Evolutionary conservation across 495 filamentous ascomycete species (phyloP).

Genomic region (Pseudoneurospora amorphoporcata): DNA sequence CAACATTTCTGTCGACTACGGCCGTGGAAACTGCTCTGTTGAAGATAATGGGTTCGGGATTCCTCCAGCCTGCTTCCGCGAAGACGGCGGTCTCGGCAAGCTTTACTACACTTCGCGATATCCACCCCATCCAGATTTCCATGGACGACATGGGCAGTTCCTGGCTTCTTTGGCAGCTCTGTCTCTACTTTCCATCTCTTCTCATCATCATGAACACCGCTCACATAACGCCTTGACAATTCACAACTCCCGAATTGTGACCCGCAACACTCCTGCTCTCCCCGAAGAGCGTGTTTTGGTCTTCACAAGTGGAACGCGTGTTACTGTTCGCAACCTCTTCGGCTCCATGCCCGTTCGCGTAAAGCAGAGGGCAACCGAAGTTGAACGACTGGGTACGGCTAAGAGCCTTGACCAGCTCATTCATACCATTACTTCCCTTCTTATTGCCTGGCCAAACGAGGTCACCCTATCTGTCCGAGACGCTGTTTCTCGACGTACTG

Average conservation of each 20-base stretch:
- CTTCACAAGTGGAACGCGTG: constrained; percentile 62
- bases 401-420: constrained; percentile 60
- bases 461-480: constrained; percentile 38
- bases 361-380: constrained; percentile 58
- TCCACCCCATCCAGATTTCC: constrained; percentile 28
- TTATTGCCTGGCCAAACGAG: constrained; percentile 52
- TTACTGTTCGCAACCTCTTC: constrained; percentile 78
- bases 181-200: constrained; percentile 69
- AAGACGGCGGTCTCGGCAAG: constrained; percentile 63
- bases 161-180: constrained; percentile 68
- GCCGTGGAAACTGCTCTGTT: constrained; percentile 66
- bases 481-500: constrained; percentile 4
- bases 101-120: constrained; percentile 76
- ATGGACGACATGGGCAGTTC: constrained; percentile 67
- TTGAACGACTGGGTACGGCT: constrained; percentile 39
- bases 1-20: constrained; percentile 62
- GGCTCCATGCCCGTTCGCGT: constrained; percentile 96
- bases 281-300: constrained; percentile 45
- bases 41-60: constrained; percentile 89
- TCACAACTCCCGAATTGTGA: constrained; percentile 60
- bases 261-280: constrained; percentile 55
- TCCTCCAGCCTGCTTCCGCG: constrained; percentile 54
- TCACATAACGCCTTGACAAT: constrained; percentile 61
- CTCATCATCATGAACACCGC: constrained; percentile 52
- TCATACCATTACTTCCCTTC: constrained; percentile 45